Evolutionary conservation across 225 moss, liverwort and hornwort species (phyloP).

Genomic region (Straminergon stramineum): DNA sequence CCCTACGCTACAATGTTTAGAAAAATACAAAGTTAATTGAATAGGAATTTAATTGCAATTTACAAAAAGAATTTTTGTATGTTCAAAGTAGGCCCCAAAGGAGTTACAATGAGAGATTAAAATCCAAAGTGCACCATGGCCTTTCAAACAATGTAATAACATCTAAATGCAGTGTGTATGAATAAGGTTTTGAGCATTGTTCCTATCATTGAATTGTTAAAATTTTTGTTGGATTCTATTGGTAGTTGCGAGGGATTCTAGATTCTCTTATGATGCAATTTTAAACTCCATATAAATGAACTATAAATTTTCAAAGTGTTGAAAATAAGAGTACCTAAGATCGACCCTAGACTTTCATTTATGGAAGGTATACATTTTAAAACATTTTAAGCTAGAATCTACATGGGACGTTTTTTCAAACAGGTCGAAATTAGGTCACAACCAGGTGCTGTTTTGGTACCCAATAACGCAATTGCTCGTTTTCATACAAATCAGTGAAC

Average conservation of each 20-base stretch:
- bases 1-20: background rate
- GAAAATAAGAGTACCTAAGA: background rate
- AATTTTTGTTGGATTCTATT: rapidly evolving
- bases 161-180: background rate
- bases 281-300: background rate
- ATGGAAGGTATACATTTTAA: background rate
- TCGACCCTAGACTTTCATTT: background rate
- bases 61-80: rapidly evolving
- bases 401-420: background rate
- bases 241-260: background rate
- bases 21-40: background rate
- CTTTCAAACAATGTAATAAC: background rate
- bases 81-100: background rate
- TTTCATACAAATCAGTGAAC: background rate
- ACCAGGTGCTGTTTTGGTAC: background rate
- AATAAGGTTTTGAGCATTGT: background rate
- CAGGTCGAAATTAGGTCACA: background rate
- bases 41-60: background rate
- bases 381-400: background rate
- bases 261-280: background rate
- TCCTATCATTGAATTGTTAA: background rate
- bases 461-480: background rate
- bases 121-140: rapidly evolving
- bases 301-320: background rate
- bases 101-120: background rate